These are phyloP conservation scores for Trichocomaceae sp. DNA, from an alignment of 2,329 filamentous ascomycete genomes.

Conservation along the genomic window DNA sequence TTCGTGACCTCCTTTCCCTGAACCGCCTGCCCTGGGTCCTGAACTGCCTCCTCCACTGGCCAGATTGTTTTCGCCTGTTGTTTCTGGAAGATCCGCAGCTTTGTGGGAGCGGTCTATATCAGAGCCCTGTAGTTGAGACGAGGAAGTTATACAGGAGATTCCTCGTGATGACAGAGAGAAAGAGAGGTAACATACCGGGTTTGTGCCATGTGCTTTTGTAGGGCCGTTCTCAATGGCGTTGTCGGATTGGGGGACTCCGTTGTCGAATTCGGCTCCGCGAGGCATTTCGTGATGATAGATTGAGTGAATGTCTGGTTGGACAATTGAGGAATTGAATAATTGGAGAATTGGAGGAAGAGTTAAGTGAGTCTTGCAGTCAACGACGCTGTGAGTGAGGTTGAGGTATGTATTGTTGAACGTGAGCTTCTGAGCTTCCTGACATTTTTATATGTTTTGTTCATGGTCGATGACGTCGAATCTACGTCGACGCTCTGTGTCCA, in stretches of 20 bases:
- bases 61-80: slow-evolving; percentile 21
- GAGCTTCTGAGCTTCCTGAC: neutral
- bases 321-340: neutral
- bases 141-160: neutral
- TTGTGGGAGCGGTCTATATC: slow-evolving; percentile 27
- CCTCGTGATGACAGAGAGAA: neutral
- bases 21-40: slow-evolving; percentile 21
- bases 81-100: slow-evolving; percentile 31
- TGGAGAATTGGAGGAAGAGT: neutral
- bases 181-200: slow-evolving; percentile 13
- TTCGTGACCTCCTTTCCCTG: slow-evolving; percentile 32
- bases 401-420: no score
- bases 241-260: slow-evolving; percentile 33
- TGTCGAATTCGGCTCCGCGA: slow-evolving; percentile 36
- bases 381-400: neutral
- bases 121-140: slow-evolving; percentile 5
- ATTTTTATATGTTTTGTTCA: neutral
- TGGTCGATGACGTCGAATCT: slow-evolving; percentile 10
- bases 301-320: neutral
- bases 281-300: slow-evolving; percentile 26
- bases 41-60: slow-evolving; percentile 21
- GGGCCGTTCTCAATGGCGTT: slow-evolving; percentile 30
- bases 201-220: slow-evolving; percentile 31
- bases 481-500: neutral
- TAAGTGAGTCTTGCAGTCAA: neutral